Conservation (phyloP, 2,329 filamentous ascomycete genomes). For the Paramyrothecium sp. region DNA sequence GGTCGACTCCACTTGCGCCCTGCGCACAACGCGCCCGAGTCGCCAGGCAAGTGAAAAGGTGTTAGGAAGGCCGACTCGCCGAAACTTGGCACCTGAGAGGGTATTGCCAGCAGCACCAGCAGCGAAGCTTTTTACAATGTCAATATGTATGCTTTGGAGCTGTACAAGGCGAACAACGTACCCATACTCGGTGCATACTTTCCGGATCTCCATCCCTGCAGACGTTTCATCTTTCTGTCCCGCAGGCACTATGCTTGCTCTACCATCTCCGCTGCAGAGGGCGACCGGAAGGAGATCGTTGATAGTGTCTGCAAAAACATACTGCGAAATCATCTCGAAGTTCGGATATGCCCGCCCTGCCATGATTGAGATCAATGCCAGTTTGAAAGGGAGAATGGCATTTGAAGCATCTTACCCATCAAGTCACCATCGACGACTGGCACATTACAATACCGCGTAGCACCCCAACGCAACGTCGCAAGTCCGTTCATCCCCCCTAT, state of each 20-base stretch:
- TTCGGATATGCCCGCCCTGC: conserved; percentile 19
- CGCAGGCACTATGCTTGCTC: not conserved
- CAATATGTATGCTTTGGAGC: conserved; percentile 22
- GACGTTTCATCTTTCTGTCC: not conserved
- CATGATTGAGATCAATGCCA: not conserved
- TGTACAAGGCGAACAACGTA: conserved; percentile 10
- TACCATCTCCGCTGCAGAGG: not conserved
- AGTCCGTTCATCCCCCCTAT: conserved; percentile 56
- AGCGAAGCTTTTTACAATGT: conserved; percentile 5
- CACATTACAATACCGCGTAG: conserved; percentile 30
- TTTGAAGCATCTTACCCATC: conserved; percentile 25
- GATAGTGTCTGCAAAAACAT: not conserved
- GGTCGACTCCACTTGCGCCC: conserved; percentile 28
- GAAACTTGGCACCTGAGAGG: conserved; percentile 29
- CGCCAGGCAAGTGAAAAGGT: conserved; percentile 37
- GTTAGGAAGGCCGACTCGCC: conserved; percentile 27
- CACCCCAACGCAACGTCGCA: conserved; percentile 34
- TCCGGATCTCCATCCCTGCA: not conserved
- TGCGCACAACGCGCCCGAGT: conserved; percentile 46
- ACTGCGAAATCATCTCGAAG: conserved; percentile 20
- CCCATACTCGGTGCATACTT: not conserved
- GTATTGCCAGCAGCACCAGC: conserved; percentile 25
- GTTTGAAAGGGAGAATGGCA: not conserved
- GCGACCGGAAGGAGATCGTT: not conserved
- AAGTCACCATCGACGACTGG: conserved; percentile 34